Evolutionary conservation across 345 rosid species (phyloP), one percentile per base, ranked within the genome.

Genomic region (Bruguiera parviflora): DNA sequence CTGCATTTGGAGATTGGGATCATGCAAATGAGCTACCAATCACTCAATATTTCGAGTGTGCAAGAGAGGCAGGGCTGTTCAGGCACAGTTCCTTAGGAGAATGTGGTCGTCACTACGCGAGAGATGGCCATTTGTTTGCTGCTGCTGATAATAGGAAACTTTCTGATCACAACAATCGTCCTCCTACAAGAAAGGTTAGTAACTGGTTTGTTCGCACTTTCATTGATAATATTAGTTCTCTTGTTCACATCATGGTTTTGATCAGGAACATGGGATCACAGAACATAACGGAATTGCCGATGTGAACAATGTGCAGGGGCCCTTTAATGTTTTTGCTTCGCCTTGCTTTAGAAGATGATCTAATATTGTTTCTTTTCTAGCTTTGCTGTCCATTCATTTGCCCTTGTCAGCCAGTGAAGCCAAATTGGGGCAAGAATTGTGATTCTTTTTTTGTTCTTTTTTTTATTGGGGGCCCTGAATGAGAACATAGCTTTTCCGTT

Each of bases 1-100:
- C 98, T 0, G 84, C 85, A 59, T 93, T 93, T 73, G 98, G 97
- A 71, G 78, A 93, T 71, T 93, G 98, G 98, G 97, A 93, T 2
- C 71, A 80, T 15, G 88, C 96, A 43, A 91, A 88, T 63, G 90
- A 94, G 27, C 53, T 89, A 77, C 98, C 98, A 43, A 94, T 94
- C 63, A 94, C 98, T 59, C 97, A 88, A 81, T 94, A 94, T 73
- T 94, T 94, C n/a, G 98, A 94, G 78, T 70, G 82, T 65, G 92
- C 98, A 61, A 84, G 96, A 75, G 92, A 91, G 71, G 97, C 98
- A 53, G 98, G 97, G 53, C 74, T 94, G 65, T 66, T 86, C 28
- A 86, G 90, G 57, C 78, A 73, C 76, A 80, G 85, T 53, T 85
- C 92, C 43, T 89, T 89, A 3, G 95, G 91, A 3, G 95, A 86